Base-by-base conservation (phyloP, 257 asterid genomes). In the Lycium ferocissimum region DNA sequence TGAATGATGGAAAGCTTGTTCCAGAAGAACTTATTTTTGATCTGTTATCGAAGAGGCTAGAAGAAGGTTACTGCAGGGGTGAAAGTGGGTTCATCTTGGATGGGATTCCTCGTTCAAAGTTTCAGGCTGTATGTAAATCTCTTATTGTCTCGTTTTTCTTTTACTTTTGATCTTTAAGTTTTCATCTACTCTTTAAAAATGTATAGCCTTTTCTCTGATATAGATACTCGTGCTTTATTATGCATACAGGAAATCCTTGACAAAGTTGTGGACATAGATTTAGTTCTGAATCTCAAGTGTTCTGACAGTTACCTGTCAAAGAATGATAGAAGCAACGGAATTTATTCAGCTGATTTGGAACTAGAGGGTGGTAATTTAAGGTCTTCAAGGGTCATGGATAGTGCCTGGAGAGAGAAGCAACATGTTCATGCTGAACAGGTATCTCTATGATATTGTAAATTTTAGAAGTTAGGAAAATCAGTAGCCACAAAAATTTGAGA, bases 21-120 rank as follows among this genome's bases (percentile, higher is more conserved):
- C 94, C 95, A 0, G 98, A 94, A 83, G 96, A 92, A 26, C 94
- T 94, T 49, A 92, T 95, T 84, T 93, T 95, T 83, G 94, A 93
- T 62, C 91, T 96, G 84, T 83, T 96, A 72, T 91, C 98, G 7
- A 92, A 91, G 89, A 92, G 98, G 86, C 93, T 96, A 78, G 97
- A 96, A 87, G 99, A 95, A 90, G 98, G 97, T 59, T 89, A 90
- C 66, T 76, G 89, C 88, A 90, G 93, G 76, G 98, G 98, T 78
- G 98, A 96, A 95, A 91, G 86, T 54, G 99, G 99, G 17, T 96
- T 93, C 90, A 95, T 96, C 83, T 86, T 96, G 91, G 97, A 95
- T 85, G 99, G 99, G 66, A 85, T 96, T 79, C 98, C 99, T 83
- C 91, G 97, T 63, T 91, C 97, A 10, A 89, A 87, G 75, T 85